phyloP scores from a whole-genome alignment of 768 basidiomycete species.

The Leccinum olivaceopallidum region DNA sequence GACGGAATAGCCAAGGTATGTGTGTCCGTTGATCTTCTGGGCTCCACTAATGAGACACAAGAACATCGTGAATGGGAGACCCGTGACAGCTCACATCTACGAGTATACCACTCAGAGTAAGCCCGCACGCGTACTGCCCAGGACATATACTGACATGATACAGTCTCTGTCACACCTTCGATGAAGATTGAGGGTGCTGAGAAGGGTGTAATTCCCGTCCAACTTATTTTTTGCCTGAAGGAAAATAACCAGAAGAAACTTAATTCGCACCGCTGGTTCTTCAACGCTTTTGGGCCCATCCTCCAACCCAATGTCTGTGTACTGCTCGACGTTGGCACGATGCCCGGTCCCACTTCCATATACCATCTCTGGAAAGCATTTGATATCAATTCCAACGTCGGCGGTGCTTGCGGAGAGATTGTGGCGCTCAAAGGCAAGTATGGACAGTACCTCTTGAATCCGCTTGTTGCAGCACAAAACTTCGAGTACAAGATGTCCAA shows the following conservation, averaged over 20 bases:
- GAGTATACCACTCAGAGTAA: slow-evolving; percentile 91
- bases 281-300: slow-evolving; percentile 83
- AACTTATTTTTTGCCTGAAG: slow-evolving; percentile 90
- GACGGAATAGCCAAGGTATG: slow-evolving; percentile 88
- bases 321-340: slow-evolving; percentile 83
- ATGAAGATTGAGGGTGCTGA: slow-evolving; percentile 82
- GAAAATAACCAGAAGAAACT: slow-evolving; percentile 97
- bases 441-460: slow-evolving; percentile 77
- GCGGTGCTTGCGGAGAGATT: slow-evolving; percentile 95
- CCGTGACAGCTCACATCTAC: slow-evolving; percentile 88
- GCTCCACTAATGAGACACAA: slow-evolving; percentile 22
- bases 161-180: slow-evolving; percentile 80
- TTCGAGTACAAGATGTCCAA: slow-evolving; percentile 96
- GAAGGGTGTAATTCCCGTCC: slow-evolving; percentile 83
- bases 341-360: slow-evolving; percentile 85
- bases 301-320: slow-evolving; percentile 92
- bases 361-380: slow-evolving; percentile 97
- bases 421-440: slow-evolving; percentile 88
- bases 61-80: slow-evolving; percentile 78
- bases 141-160: slow-evolving; percentile 9
- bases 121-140: not conserved
- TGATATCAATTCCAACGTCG: slow-evolving; percentile 88
- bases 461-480: slow-evolving; percentile 88
- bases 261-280: slow-evolving; percentile 94
- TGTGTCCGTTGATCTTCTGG: not conserved